Evolutionary conservation across 2,329 filamentous ascomycete genomes (phyloP).

Genomic region (Alternaria novae-zelandiae): DNA sequence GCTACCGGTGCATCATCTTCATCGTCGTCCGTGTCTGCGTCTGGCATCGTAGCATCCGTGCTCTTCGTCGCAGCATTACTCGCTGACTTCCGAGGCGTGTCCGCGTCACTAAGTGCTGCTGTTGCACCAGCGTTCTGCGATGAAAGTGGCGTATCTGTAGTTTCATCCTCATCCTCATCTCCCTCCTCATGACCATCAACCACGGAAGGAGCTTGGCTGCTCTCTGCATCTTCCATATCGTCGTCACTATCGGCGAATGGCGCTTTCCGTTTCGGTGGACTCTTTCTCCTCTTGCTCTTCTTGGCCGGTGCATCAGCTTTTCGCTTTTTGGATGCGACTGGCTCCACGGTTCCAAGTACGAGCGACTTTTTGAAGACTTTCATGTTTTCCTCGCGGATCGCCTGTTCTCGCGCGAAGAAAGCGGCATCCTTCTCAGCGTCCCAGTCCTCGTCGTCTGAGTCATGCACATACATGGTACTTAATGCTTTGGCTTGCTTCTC

Average conservation of each 20-base stretch:
- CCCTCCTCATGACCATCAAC: constrained; percentile 25
- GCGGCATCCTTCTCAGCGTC: constrained; percentile 74
- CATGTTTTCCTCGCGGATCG: constrained; percentile 64
- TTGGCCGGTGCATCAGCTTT: constrained; percentile 33
- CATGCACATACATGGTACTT: constrained; percentile 79
- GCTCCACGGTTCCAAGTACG: constrained; percentile 52
- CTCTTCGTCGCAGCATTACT: constrained; percentile 3
- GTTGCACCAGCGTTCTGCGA: constrained; percentile 39
- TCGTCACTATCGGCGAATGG: constrained; percentile 42
- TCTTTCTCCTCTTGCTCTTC: constrained; percentile 42
- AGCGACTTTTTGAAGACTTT: constrained; percentile 54
- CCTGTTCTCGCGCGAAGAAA: constrained; percentile 81
- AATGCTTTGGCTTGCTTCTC: constrained; percentile 83
- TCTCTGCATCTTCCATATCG: constrained; percentile 28
- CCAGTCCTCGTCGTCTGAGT: constrained; percentile 87
- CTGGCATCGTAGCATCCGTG: constrained; percentile 34
- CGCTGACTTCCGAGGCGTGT: constrained; percentile 15
- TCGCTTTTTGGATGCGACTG: constrained; percentile 41
- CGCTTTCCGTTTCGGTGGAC: constrained; percentile 35
- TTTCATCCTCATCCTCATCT: constrained; percentile 43
- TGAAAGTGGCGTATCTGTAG: constrained; percentile 50
- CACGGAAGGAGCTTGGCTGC: constrained; percentile 37
- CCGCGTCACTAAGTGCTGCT: constrained; percentile 17
- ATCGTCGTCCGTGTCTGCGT: constrained; percentile 47
- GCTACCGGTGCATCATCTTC: constrained; percentile 47